Evolutionary conservation across 495 filamentous ascomycete species (phyloP).

Genomic region (Tuber melanosporum): DNA sequence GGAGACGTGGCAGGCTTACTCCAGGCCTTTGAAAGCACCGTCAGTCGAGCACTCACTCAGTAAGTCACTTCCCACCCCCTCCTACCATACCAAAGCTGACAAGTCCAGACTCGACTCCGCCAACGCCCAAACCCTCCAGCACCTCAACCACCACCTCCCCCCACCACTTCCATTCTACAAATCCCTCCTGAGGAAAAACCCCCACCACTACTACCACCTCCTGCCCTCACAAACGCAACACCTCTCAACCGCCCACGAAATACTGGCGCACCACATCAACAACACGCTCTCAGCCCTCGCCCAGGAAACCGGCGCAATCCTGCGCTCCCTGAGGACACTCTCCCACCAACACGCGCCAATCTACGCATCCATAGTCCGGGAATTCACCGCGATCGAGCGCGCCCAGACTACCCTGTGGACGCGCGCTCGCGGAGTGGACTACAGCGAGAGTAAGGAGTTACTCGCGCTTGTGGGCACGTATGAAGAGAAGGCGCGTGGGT

Average conservation of each 20-base stretch:
- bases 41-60: conserved; percentile 33
- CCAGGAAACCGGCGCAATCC: too few relatives aligned
- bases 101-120: conserved; percentile 14
- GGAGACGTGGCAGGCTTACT: conserved; percentile 26
- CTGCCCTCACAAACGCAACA: too few relatives aligned
- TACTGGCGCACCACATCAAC: too few relatives aligned
- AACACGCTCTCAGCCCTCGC: too few relatives aligned
- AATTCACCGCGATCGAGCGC: conserved; percentile 37
- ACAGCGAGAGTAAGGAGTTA: conserved; percentile 33
- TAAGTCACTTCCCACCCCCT: conserved; percentile 6
- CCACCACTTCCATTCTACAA: conserved; percentile 3
- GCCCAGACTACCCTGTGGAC: conserved; percentile 33
- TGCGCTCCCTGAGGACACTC: too few relatives aligned
- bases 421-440: conserved; percentile 22
- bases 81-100: conserved; percentile 21
- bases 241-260: conserved; percentile 14
- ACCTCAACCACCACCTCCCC: conserved; percentile 4
- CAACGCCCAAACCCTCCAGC: not conserved
- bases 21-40: conserved; percentile 25
- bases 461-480: conserved; percentile 34
- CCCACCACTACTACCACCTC: conserved; percentile 15
- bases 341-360: conserved; percentile 39
- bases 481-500: conserved; percentile 40
- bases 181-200: not conserved
- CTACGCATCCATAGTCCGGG: conserved; percentile 39